These are phyloP conservation scores for Citrus inodora DNA, from an alignment of 345 rosid genomes.

Conservation along the genomic window DNA sequence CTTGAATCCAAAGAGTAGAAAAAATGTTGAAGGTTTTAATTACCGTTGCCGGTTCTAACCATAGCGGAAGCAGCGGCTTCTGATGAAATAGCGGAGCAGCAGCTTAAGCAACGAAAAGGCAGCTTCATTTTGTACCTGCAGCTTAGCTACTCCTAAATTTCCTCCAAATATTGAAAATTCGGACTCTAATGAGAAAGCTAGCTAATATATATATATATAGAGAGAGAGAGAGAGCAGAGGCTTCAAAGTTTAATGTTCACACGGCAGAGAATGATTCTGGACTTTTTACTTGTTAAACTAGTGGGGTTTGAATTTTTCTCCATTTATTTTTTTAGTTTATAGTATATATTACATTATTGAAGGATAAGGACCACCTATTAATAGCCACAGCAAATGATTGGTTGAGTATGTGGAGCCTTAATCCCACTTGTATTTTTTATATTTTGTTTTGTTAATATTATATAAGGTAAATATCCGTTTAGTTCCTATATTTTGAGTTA, in stretches of 20 bases:
- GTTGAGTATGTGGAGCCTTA: too few species aligned
- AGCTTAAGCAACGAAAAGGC: slow-evolving; percentile 13
- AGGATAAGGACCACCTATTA: too few species aligned
- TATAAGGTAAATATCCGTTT: rapidly evolving
- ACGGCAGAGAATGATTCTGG: not conserved
- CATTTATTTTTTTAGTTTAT: too few species aligned
- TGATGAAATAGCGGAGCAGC: slow-evolving; percentile 16
- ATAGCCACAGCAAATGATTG: too few species aligned
- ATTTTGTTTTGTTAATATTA: too few species aligned
- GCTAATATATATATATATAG: not conserved
- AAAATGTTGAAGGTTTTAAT: not conserved
- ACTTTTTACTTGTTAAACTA: not conserved
- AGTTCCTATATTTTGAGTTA: too few species aligned
- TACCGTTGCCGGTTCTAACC: slow-evolving; percentile 11
- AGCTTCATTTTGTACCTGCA: slow-evolving; percentile 25
- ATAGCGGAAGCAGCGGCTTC: not conserved
- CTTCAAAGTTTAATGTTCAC: not conserved
- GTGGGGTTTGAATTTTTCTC: not conserved
- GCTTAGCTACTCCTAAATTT: not conserved
- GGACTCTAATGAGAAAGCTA: not conserved
- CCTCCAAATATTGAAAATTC: not conserved
- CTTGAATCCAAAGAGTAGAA: not conserved
- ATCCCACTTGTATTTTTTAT: too few species aligned
- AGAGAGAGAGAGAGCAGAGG: not conserved
- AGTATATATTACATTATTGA: too few species aligned